Conservation (phyloP, 192 early-diverging fungal species). For the Chytriomyces sp. region DNA sequence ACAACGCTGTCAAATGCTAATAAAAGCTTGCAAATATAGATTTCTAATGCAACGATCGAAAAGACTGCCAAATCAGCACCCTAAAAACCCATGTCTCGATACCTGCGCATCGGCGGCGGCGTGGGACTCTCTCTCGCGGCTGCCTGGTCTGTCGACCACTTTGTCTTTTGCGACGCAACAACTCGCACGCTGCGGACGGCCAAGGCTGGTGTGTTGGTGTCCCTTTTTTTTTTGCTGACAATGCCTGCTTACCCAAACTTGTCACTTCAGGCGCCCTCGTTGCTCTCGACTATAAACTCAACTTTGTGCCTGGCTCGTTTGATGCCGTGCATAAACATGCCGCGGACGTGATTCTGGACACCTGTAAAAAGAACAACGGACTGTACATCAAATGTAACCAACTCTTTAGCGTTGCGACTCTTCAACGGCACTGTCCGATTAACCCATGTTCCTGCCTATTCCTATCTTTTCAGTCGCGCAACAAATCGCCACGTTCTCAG, state of each 20-base stretch:
- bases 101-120: no score
- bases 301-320: conserved; percentile 72
- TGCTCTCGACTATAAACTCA: conserved; percentile 70
- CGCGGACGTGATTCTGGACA: conserved; percentile 72
- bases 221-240: no score
- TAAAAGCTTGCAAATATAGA: no score
- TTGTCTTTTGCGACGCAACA: not conserved
- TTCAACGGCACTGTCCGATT: conserved; percentile 54
- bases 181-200: conserved; percentile 44
- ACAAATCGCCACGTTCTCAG: conserved; percentile 51
- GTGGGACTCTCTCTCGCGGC: no score
- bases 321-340: conserved; percentile 74
- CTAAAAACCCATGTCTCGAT: no score
- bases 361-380: conserved; percentile 81
- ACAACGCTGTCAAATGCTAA: no score
- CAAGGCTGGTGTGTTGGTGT: conserved; percentile 31
- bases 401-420: conserved; percentile 56
- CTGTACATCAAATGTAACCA: conserved; percentile 92
- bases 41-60: no score
- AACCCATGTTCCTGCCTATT: conserved; percentile 54
- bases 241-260: no score
- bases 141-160: not conserved
- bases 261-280: no score
- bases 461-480: conserved; percentile 21
- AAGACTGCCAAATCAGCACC: no score